Conservation (phyloP, 441 rosid species). For the Aquilaria agallochum region DNA sequence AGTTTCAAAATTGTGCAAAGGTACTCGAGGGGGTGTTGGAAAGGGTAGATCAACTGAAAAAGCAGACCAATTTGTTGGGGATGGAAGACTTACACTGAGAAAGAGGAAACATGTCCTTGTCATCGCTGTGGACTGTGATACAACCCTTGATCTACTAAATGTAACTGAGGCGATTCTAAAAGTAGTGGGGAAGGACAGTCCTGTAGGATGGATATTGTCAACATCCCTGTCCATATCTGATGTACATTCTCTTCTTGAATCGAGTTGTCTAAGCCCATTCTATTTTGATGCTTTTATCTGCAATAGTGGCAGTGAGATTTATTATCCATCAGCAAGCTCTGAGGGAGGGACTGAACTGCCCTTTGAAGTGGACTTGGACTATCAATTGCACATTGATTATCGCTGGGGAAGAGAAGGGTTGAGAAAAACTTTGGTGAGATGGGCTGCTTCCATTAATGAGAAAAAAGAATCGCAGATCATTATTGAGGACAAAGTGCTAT, state of each 20-base stretch:
- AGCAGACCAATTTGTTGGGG: slow-evolving; percentile 32
- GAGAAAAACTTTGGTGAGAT: slow-evolving; percentile 69
- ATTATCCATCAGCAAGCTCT: slow-evolving; percentile 58
- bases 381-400: slow-evolving; percentile 77
- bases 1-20: slow-evolving; percentile 52
- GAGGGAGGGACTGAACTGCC: slow-evolving; percentile 50
- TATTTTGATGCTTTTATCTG: slow-evolving; percentile 91
- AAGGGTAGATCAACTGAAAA: slow-evolving; percentile 42
- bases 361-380: slow-evolving; percentile 64
- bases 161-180: slow-evolving; percentile 43
- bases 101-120: slow-evolving; percentile 68
- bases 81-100: slow-evolving; percentile 46
- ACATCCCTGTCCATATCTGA: slow-evolving; percentile 78
- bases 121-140: slow-evolving; percentile 66
- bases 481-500: slow-evolving; percentile 42
- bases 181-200: slow-evolving; percentile 44
- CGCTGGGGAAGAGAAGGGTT: slow-evolving; percentile 89
- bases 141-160: slow-evolving; percentile 31
- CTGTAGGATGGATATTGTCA: slow-evolving; percentile 69
- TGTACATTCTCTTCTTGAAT: slow-evolving; percentile 52
- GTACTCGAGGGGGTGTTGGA: slow-evolving; percentile 27
- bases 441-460: slow-evolving; percentile 56
- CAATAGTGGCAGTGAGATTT: slow-evolving; percentile 89
- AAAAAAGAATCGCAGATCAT: slow-evolving; percentile 43
- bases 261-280: slow-evolving; percentile 54